A percentile compares a stretch with the other conserved stretches of the same genome.
Evolutionary conservation across 179 eudicot genomes (phyloP).

Genomic region (Monotropa hypopitys): DNA sequence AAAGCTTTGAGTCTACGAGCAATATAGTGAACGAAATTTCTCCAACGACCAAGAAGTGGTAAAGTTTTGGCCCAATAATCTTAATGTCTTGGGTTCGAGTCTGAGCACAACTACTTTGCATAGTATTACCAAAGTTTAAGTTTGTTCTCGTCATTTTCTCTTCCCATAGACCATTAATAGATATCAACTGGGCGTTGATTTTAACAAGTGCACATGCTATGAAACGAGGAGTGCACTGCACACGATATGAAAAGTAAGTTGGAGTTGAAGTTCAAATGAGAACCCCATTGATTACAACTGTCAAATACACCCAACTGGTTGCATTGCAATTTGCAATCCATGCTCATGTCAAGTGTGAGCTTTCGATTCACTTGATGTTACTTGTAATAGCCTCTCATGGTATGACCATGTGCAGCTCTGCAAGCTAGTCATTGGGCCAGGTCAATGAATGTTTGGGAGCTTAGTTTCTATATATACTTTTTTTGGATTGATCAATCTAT

Average conservation of each 20-base stretch:
- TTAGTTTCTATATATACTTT: too few relatives aligned
- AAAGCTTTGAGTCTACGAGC: too few relatives aligned
- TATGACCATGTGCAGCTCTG: neutral
- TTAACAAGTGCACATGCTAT: too few relatives aligned
- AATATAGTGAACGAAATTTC: neutral
- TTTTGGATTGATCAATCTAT: too few relatives aligned
- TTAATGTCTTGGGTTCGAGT: too few relatives aligned
- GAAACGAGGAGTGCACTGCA: too few relatives aligned
- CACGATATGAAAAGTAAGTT: neutral
- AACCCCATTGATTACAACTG: neutral
- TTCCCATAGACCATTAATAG: too few relatives aligned
- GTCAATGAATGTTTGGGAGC: neutral
- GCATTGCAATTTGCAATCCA: neutral
- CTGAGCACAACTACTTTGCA: too few relatives aligned
- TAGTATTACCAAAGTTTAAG: too few relatives aligned
- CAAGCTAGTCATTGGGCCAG: neutral
- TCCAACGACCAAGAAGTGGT: neutral
- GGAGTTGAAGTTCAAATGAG: neutral
- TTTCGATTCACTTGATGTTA: neutral
- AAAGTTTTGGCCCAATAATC: too few relatives aligned
- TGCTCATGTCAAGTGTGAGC: neutral
- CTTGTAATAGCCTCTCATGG: neutral
- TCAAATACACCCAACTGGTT: conserved; percentile 1
- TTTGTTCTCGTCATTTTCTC: too few relatives aligned
- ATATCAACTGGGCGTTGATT: too few relatives aligned